A percentile compares a stretch with the other conserved stretches of the same genome.
phyloP scores from a whole-genome alignment of 2,329 filamentous ascomycete species.

The Byssoonygena ceratinophila region DNA sequence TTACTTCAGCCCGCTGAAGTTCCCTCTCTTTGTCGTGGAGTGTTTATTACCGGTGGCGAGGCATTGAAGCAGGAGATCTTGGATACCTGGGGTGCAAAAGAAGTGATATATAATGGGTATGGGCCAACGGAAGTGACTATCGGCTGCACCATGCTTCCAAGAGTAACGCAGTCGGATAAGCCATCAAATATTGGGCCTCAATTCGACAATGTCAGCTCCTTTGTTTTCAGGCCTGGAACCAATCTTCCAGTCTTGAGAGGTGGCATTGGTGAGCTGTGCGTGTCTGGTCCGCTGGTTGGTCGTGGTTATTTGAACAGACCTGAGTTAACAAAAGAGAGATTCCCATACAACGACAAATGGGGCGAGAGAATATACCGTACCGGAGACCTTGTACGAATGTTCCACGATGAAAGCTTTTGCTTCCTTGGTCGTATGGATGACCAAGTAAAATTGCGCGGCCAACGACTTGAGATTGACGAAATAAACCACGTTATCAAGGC shows the following conservation, averaged over 20 bases:
- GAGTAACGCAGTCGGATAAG: constrained; percentile 65
- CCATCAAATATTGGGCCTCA: constrained; percentile 79
- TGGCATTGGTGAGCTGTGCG: constrained; percentile 75
- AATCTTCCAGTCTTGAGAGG: constrained; percentile 63
- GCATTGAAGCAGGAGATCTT: constrained; percentile 80
- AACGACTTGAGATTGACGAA: constrained; percentile 79
- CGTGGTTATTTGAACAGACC: constrained; percentile 76
- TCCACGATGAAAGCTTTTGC: constrained; percentile 72
- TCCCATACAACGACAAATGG: constrained; percentile 52
- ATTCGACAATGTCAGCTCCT: constrained; percentile 79
- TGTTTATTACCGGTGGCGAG: constrained; percentile 90
- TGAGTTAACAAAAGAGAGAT: constrained; percentile 66
- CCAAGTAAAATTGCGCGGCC: constrained; percentile 82
- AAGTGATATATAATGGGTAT: constrained; percentile 83
- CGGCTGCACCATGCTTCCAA: constrained; percentile 79
- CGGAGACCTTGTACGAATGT: constrained; percentile 72
- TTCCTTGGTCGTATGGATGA: constrained; percentile 83
- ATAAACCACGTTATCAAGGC: constrained; percentile 73
- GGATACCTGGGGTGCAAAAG: constrained; percentile 67
- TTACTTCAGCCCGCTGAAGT: constrained; percentile 70
- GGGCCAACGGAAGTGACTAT: constrained; percentile 91
- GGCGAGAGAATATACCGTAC: constrained; percentile 68
- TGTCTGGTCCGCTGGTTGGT: constrained; percentile 76
- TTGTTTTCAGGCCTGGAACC: constrained; percentile 61
- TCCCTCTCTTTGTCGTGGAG: constrained; percentile 65